phyloP scores from a whole-genome alignment of 768 basidiomycete genomes.

The Phaeotremella skinneri region DNA sequence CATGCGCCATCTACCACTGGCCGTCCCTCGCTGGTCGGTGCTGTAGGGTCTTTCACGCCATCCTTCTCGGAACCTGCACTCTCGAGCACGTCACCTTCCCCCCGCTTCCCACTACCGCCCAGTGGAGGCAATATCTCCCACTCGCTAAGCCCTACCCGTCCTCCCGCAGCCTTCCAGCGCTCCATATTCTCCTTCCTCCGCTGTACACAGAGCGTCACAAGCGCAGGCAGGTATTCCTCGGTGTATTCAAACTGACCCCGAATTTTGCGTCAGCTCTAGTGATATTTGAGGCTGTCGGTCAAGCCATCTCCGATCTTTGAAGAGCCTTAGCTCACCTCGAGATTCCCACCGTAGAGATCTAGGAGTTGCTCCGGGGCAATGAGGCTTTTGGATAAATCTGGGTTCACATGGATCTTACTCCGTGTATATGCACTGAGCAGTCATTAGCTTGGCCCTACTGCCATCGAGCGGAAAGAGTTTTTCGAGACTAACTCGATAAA shows the following conservation, averaged over 20 bases:
- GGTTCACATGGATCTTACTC: constrained; percentile 10
- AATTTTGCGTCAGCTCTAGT: not conserved
- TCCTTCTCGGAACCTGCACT: not conserved
- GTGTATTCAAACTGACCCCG: constrained; percentile 12
- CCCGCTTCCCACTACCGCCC: not conserved
- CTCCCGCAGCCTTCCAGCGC: constrained; percentile 20
- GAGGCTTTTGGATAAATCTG: constrained; percentile 13
- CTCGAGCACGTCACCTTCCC: not conserved
- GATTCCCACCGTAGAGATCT: constrained; percentile 20
- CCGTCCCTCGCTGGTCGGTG: no score
- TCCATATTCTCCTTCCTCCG: constrained; percentile 14
- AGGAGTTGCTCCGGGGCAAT: constrained; percentile 20
- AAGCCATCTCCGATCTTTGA: not conserved
- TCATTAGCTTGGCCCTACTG: no score
- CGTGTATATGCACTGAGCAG: constrained; percentile 11
- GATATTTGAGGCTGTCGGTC: not conserved
- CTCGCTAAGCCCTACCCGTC: constrained; percentile 13
- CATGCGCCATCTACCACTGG: no score
- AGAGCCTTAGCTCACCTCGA: constrained; percentile 6
- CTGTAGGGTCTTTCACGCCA: not conserved
- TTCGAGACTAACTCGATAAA: constrained; percentile 23
- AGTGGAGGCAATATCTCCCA: constrained; percentile 14
- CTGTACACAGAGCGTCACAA: constrained; percentile 16
- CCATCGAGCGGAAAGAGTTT: no score
- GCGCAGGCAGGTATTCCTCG: constrained; percentile 6